These are phyloP conservation scores for Neurospora sublineolata DNA, from an alignment of 495 filamentous ascomycete genomes.

Conservation along the genomic window DNA sequence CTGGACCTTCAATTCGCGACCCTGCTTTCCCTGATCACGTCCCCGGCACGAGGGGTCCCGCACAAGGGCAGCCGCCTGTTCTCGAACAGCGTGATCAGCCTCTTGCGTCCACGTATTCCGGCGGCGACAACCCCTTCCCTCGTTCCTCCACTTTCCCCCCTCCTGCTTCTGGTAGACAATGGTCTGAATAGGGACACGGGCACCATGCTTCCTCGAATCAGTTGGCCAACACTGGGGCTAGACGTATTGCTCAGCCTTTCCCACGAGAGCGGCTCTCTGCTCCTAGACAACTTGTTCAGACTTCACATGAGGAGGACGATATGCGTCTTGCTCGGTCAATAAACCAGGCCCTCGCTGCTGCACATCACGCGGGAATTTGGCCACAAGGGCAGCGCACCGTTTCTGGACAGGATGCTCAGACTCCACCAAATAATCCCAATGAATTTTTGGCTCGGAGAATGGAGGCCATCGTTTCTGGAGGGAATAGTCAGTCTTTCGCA, in stretches of 20 bases:
- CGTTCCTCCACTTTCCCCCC: not conserved
- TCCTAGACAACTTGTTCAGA: not conserved
- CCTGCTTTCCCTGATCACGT: not conserved
- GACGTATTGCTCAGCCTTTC: not conserved
- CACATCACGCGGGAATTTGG: not conserved
- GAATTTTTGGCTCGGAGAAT: not conserved
- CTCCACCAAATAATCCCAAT: not conserved
- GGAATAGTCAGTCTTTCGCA: not conserved
- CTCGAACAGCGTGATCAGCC: not conserved
- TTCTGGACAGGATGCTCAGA: not conserved
- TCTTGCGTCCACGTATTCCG: not conserved
- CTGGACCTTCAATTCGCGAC: not conserved
- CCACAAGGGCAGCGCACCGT: not conserved
- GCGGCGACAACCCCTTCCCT: not conserved
- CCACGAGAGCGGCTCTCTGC: not conserved
- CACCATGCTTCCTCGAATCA: not conserved
- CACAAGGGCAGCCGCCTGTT: not conserved
- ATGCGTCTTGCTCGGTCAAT: not conserved
- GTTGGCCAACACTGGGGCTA: not conserved
- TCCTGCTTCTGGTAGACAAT: not conserved
- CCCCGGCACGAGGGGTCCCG: not conserved
- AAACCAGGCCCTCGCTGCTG: not conserved
- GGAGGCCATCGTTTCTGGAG: not conserved
- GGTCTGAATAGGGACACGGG: not conserved
- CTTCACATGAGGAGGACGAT: not conserved